These are phyloP conservation scores for Arabidopsis arenosa DNA, from an alignment of 345 rosid genomes.

Conservation along the genomic window DNA sequence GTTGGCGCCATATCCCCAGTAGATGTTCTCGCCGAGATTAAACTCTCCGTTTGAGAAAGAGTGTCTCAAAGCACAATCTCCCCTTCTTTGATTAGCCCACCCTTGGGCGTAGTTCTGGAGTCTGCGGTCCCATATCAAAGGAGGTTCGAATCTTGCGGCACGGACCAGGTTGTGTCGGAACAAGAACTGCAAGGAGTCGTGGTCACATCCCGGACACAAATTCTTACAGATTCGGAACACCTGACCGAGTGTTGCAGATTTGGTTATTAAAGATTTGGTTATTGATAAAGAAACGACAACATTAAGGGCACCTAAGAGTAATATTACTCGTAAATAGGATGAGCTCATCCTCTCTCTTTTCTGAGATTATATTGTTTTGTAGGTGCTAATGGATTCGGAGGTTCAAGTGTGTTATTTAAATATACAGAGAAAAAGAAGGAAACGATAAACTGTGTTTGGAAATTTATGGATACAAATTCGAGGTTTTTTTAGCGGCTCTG, in stretches of 20 bases:
- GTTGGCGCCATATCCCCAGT: constrained; percentile 73
- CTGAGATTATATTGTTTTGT: constrained; percentile 30
- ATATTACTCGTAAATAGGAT: constrained; percentile 37
- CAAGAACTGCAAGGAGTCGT: constrained; percentile 74
- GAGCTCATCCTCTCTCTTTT: constrained; percentile 46
- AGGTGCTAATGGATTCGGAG: constrained; percentile 36
- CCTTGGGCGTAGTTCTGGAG: constrained; percentile 72
- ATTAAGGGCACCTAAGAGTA: constrained; percentile 42
- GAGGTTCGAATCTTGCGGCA: constrained; percentile 68
- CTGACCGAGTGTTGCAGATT: constrained; percentile 35
- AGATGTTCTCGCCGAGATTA: constrained; percentile 82
- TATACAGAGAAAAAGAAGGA: neutral
- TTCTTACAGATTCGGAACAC: constrained; percentile 58
- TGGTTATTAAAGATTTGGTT: constrained; percentile 28
- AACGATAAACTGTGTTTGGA: constrained; percentile 10
- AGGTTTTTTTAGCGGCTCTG: constrained; percentile 27
- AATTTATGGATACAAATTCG: constrained; percentile 33
- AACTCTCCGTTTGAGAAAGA: constrained; percentile 66
- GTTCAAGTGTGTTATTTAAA: constrained; percentile 31
- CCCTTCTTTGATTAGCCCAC: constrained; percentile 78
- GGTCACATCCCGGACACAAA: constrained; percentile 71
- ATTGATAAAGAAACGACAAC: constrained; percentile 34
- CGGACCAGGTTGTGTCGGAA: constrained; percentile 73
- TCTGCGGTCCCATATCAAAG: constrained; percentile 68
- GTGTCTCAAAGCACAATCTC: constrained; percentile 68